Evolutionary conservation across 1,284 basidiomycete species (phyloP), one percentile per base, ranked within the genome.

Genomic region (Taiwanofungus camphoratus): DNA sequence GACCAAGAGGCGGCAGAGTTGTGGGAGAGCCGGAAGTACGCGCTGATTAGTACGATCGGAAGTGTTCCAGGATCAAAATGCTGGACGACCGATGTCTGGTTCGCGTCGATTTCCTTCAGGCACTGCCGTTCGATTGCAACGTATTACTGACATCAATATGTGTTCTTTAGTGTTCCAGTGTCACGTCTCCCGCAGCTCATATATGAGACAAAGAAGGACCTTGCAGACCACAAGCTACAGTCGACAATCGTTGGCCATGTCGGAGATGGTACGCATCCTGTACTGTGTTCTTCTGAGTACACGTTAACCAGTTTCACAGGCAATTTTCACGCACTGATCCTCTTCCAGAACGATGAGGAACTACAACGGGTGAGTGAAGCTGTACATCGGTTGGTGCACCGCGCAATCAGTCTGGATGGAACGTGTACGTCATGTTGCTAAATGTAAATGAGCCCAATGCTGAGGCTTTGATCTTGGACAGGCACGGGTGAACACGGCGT

Each of bases 61-160:
- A 55, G 53, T 13, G 63, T 77, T 43, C 82, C 86, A 3, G 82
- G 77, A 8, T 66, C 69, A 9, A 75, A 73, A 39, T 84, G 82
- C 46, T 93, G 89, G 87, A 87, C 87, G 4, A 94, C 92, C 1
- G 92, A 93, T 62, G 87, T 91, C 34, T 91, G 88, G 87, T 82
- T 54, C 38, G 61, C 50, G 9, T 19, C 18, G 36, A 19, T n/a
- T 15, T 30, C 24, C 9, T 21, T n/a, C n/a, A n/a, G n/a, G n/a
- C n/a, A n/a, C n/a, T n/a, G n/a, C n/a, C n/a, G n/a, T n/a, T n/a
- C n/a, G n/a, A n/a, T n/a, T n/a, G n/a, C n/a, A n/a, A 18, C 11
- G 15, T 15, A 26, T 21, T 18, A n/a, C 19, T 44, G 30, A 38
- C 22, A 8, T 24, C 21, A 18, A n/a, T n/a, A n/a, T n/a, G n/a